Conservation (phyloP, 2,329 filamentous ascomycete species). For the Ophiocordyceps camponoti-leonardi region DNA sequence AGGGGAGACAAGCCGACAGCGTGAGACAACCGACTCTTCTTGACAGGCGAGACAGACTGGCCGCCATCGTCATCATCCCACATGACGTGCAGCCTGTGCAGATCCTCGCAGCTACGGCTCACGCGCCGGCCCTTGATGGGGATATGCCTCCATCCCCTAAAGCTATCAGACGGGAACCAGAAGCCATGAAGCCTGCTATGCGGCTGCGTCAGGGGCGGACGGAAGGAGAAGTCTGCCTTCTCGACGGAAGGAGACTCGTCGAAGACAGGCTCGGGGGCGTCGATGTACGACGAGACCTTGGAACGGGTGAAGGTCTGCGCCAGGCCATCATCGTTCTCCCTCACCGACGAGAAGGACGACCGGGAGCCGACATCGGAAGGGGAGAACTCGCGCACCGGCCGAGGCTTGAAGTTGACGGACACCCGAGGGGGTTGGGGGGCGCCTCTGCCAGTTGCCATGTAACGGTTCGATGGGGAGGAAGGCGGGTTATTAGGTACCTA, state of each 20-base stretch:
- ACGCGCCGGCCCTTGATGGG: constrained; percentile 38
- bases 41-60: constrained; percentile 15
- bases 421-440: constrained; percentile 11
- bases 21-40: constrained; percentile 12
- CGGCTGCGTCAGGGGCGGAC: constrained; percentile 35
- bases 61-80: constrained; percentile 34
- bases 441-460: constrained; percentile 11
- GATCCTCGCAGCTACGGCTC: constrained; percentile 43
- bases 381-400: constrained; percentile 19
- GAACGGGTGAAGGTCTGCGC: constrained; percentile 46
- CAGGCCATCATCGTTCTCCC: constrained; percentile 39
- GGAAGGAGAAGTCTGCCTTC: constrained; percentile 27
- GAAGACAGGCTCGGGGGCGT: constrained; percentile 32
- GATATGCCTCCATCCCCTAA: constrained; percentile 47
- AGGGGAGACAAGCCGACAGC: constrained; percentile 36
- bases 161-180: constrained; percentile 39
- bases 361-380: constrained; percentile 24
- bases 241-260: constrained; percentile 26
- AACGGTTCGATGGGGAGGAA: no score
- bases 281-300: constrained; percentile 42
- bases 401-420: constrained; percentile 18
- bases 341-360: constrained; percentile 44
- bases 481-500: no score
- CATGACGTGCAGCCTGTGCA: constrained; percentile 35
- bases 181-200: constrained; percentile 38